These are phyloP conservation scores for Gossypium rotundifolium DNA, from an alignment of 345 rosid genomes.

Conservation along the genomic window DNA sequence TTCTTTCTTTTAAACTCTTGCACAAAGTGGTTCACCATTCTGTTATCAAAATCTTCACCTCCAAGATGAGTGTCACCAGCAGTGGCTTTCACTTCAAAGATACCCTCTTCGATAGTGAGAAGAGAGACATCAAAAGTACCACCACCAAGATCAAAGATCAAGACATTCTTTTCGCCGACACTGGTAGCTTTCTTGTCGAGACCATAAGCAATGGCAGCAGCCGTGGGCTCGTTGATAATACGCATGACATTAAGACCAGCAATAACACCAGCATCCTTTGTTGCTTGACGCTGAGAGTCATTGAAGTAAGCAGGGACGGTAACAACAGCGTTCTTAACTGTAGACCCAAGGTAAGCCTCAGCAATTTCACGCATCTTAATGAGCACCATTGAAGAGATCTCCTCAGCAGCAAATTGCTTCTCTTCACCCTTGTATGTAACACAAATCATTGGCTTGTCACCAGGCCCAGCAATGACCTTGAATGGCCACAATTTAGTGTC, in stretches of 20 bases:
- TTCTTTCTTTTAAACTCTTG: constrained; percentile 68
- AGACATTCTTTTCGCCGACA: constrained; percentile 67
- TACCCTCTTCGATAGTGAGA: constrained; percentile 72
- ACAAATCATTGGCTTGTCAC: constrained; percentile 65
- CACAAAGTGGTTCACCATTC: constrained; percentile 74
- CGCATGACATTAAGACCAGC: constrained; percentile 75
- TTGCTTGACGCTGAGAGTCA: constrained; percentile 80
- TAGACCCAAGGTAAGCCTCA: constrained; percentile 66
- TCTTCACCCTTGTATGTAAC: constrained; percentile 70
- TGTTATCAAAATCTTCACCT: constrained; percentile 73
- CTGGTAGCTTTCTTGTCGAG: constrained; percentile 76
- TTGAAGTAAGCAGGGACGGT: constrained; percentile 78
- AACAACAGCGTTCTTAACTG: constrained; percentile 66
- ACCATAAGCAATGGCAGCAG: constrained; percentile 81
- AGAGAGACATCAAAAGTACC: constrained; percentile 83
- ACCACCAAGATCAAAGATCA: constrained; percentile 78
- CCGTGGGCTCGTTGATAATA: constrained; percentile 71
- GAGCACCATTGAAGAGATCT: constrained; percentile 74
- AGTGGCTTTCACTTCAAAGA: constrained; percentile 72
- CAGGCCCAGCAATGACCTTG: constrained; percentile 61
- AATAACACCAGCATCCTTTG: constrained; percentile 74
- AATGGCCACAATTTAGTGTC: constrained; percentile 74
- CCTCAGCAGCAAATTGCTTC: constrained; percentile 64
- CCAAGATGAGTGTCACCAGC: constrained; percentile 82
- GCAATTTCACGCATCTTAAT: constrained; percentile 81